phyloP scores from a whole-genome alignment of 495 filamentous ascomycete genomes.

The Rostrohypoxylon terebratum region DNA sequence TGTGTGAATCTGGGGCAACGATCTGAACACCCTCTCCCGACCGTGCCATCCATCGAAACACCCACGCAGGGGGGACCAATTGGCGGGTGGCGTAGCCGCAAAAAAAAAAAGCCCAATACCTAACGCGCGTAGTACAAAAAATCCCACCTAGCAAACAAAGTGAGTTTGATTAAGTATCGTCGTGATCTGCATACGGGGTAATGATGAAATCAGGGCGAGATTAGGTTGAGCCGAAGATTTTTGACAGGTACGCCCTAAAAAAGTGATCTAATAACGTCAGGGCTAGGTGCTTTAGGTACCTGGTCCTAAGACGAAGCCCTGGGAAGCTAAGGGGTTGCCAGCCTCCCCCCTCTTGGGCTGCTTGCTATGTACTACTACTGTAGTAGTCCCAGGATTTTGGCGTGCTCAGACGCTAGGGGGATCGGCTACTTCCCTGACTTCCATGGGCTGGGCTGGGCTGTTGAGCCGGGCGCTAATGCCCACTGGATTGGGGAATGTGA shows the following conservation, averaged over 20 bases:
- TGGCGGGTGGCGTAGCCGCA: neutral
- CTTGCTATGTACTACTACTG: no score
- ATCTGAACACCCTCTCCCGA: neutral
- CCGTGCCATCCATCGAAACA: neutral
- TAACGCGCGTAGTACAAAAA: no score
- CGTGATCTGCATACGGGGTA: neutral
- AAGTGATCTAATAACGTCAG: no score
- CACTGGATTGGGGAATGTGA: conserved; percentile 18
- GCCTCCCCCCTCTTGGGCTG: no score
- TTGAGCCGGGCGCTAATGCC: conserved; percentile 14
- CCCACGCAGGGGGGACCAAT: neutral
- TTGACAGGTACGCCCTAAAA: conserved; percentile 1
- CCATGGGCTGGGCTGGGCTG: no score
- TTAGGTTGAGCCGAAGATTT: conserved; percentile 15
- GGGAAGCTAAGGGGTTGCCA: neutral
- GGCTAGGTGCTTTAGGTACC: no score
- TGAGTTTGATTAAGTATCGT: neutral
- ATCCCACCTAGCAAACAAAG: neutral
- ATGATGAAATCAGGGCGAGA: neutral
- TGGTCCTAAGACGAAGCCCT: neutral
- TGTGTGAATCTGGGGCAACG: neutral
- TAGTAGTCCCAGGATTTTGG: conserved; percentile 4
- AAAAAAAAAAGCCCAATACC: no score
- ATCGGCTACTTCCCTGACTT: conserved; percentile 4
- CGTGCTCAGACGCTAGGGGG: conserved; percentile 4